A percentile compares a stretch with the other conserved stretches of the same genome.
Conservation (phyloP, 352 stramenopile species). For the Globisporangium solare region DNA sequence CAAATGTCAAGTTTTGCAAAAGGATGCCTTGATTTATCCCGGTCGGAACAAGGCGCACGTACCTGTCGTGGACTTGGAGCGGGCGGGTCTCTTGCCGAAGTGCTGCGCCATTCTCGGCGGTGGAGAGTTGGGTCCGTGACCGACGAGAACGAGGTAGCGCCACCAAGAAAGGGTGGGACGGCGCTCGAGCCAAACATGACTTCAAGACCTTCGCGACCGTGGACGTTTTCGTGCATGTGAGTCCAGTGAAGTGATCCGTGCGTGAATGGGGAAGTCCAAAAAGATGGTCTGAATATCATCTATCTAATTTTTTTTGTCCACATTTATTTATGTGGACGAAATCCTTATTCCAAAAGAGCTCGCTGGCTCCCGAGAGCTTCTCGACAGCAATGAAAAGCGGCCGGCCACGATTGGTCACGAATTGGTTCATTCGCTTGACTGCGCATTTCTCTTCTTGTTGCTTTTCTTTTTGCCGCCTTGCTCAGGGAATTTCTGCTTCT, state of each 20-base stretch:
- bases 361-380: no score
- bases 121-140: slow-evolving; percentile 57
- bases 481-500: slow-evolving; percentile 12
- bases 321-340: no score
- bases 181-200: background rate
- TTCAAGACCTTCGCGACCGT: no score
- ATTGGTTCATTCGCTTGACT: background rate
- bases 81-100: slow-evolving; percentile 19
- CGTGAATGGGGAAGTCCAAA: no score
- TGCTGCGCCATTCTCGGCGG: slow-evolving; percentile 45
- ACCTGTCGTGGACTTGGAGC: slow-evolving; percentile 31
- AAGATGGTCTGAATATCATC: no score
- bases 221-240: no score
- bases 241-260: no score
- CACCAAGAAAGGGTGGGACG: slow-evolving; percentile 1
- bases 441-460: slow-evolving; percentile 1
- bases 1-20: background rate
- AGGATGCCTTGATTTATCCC: no score
- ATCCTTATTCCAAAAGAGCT: no score
- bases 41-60: background rate
- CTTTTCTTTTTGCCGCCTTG: slow-evolving; percentile 3
- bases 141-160: slow-evolving; percentile 37
- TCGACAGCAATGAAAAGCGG: no score
- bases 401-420: background rate
- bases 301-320: no score